These are phyloP conservation scores for Cordia subcordata DNA, from an alignment of 257 asterid genomes.

Conservation along the genomic window DNA sequence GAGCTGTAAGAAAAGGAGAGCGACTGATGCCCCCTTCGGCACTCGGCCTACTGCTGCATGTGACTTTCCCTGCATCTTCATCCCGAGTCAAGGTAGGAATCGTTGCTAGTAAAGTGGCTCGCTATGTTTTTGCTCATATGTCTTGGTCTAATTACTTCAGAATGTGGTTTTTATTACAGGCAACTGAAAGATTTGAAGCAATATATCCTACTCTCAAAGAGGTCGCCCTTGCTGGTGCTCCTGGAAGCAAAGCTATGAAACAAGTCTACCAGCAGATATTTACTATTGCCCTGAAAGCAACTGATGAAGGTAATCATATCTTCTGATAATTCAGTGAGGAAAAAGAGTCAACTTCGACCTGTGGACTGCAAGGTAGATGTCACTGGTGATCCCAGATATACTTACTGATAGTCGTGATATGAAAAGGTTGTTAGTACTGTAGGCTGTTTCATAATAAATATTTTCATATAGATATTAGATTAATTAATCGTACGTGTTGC, in stretches of 20 bases:
- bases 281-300: slow-evolving; percentile 45
- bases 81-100: slow-evolving; percentile 62
- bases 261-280: slow-evolving; percentile 67
- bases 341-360: not conserved
- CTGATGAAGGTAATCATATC: slow-evolving; percentile 55
- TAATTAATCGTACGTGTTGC: too few relatives aligned
- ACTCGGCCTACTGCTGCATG: slow-evolving; percentile 51
- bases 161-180: slow-evolving; percentile 31
- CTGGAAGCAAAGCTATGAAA: slow-evolving; percentile 85
- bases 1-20: slow-evolving; percentile 78
- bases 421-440: too few relatives aligned
- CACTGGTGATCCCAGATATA: too few relatives aligned
- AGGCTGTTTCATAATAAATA: too few relatives aligned
- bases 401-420: too few relatives aligned
- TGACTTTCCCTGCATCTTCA: slow-evolving; percentile 67
- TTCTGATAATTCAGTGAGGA: not conserved
- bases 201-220: slow-evolving; percentile 72
- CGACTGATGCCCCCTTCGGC: slow-evolving; percentile 71
- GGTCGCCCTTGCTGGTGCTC: slow-evolving; percentile 83
- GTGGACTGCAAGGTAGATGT: too few relatives aligned
- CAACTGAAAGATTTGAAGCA: slow-evolving; percentile 75
- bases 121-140: too few relatives aligned
- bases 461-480: too few relatives aligned
- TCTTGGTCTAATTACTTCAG: not conserved
- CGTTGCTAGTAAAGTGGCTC: not conserved